Conservation (phyloP, 2,329 filamentous ascomycete genomes). For the Canariomyces notabilis region DNA sequence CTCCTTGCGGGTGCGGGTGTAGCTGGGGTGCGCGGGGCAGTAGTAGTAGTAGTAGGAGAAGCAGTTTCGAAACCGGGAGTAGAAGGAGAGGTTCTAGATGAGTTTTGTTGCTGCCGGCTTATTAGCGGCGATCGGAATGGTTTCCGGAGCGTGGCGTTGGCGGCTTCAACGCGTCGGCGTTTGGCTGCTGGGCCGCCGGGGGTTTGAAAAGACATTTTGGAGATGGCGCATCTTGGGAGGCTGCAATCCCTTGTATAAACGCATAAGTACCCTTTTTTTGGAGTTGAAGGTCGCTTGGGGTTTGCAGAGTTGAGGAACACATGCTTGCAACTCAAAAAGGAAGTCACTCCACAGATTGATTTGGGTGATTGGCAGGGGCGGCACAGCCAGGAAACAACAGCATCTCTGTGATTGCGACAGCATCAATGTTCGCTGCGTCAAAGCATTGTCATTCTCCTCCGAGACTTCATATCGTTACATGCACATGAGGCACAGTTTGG, state of each 20-base stretch:
- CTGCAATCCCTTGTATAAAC: not conserved
- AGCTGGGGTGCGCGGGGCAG: not conserved
- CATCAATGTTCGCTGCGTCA: not conserved
- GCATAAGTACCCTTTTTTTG: not conserved
- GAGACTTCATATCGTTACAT: not conserved
- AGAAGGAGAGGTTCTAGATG: constrained; percentile 1
- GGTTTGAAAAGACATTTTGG: constrained; percentile 36
- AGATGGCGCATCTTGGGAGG: constrained; percentile 8
- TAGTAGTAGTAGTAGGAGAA: not conserved
- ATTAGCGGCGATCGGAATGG: constrained; percentile 64
- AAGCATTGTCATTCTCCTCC: not conserved
- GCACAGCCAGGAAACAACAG: no score
- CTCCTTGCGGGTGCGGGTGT: not conserved
- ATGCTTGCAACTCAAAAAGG: no score
- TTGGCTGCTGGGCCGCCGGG: constrained; percentile 43
- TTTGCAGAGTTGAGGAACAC: not conserved
- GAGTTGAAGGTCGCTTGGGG: not conserved
- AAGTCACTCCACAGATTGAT: no score
- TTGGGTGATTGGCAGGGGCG: no score
- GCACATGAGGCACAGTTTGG: not conserved
- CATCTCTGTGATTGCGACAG: no score
- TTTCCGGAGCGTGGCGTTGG: constrained; percentile 56
- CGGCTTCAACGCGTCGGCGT: constrained; percentile 57
- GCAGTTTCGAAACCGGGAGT: not conserved
- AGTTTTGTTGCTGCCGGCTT: constrained; percentile 10